Conservation (phyloP, 1,139 yeast species). For the Kodamaea fungicola region DNA sequence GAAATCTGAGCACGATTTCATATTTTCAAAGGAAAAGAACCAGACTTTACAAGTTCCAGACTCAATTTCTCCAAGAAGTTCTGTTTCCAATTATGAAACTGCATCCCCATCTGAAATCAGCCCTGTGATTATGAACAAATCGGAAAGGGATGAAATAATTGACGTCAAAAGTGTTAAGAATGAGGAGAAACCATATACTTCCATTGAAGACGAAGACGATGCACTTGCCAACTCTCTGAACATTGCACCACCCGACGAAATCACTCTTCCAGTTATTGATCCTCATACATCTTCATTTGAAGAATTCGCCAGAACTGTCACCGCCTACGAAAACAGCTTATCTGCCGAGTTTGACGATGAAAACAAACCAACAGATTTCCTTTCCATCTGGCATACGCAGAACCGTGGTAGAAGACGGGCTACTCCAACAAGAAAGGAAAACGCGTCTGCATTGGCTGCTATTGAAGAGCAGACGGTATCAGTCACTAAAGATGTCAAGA, state of each 20-base stretch:
- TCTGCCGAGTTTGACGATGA: conserved; percentile 44
- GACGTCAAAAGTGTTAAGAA: background rate
- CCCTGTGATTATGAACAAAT: no score
- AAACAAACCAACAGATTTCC: conserved; percentile 25
- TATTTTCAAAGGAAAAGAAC: no score
- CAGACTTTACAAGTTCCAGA: no score
- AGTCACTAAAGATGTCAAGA: background rate
- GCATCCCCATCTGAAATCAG: no score
- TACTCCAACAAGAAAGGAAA: background rate
- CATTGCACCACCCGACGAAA: conserved; percentile 37
- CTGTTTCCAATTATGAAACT: no score
- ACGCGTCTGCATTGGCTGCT: background rate
- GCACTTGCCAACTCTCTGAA: conserved; percentile 43
- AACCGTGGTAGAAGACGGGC: conserved; percentile 17
- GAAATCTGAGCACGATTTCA: no score
- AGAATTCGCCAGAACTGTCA: conserved; percentile 28
- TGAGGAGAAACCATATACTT: conserved; percentile 4
- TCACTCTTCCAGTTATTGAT: conserved; percentile 39
- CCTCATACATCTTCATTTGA: conserved; percentile 31
- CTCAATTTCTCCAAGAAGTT: no score
- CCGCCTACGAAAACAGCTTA: conserved; percentile 36
- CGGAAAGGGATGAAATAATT: background rate
- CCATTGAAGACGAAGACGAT: conserved; percentile 8
- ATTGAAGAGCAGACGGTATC: background rate
- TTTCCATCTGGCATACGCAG: conserved; percentile 47